Base-by-base conservation (phyloP, 1,284 basidiomycete species). In the Boletus mariae region DNA sequence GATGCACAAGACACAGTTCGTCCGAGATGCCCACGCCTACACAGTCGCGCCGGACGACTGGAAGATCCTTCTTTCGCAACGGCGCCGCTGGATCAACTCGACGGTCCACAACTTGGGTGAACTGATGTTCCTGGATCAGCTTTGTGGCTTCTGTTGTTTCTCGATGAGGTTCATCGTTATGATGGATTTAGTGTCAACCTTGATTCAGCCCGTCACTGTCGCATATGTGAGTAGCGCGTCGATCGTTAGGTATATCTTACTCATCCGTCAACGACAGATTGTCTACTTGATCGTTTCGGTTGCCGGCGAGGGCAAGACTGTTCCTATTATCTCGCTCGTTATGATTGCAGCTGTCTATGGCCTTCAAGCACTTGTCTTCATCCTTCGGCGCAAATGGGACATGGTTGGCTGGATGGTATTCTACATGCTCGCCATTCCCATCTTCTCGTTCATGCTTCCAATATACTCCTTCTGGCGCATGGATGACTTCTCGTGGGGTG, bases 401-500 rank as follows among this genome's bases (percentile, higher is more conserved):
- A 95, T 94, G 90, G 84, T 94, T 61, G 92, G 92, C 2, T 97
- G 94, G 94, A 97, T 98, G 93, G 66, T 96, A 42, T 94, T 98
- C 75, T 98, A 97, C 73, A 90, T 98, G 67, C 70, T 94, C 20
- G 94, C 93, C 49, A 93, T 96, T 59, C 93, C 93, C 4, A 83
- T 83, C 47, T 95, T 94, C 78, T 94, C 94, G 20, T 88, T 99
- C 76, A 82, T 94, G 73, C 80, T 98, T 38, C 96, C 95, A 1
- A 74, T 98, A 20, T 98, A 98, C 72, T 96, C 96, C 1, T 98
- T 98, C 86, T 99, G 95, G 96, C 85, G 82, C 61, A 98, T 98
- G 95, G 96, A 98, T 73, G 94, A 97, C 73, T 98, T 98, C 83
- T 95, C 92, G 4, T 97, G 94, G 97, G 97, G 97, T 83, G 81